A percentile compares a stretch with the other conserved stretches of the same genome.
phyloP scores from a whole-genome alignment of 768 basidiomycete species.

The Boletus sp. region DNA sequence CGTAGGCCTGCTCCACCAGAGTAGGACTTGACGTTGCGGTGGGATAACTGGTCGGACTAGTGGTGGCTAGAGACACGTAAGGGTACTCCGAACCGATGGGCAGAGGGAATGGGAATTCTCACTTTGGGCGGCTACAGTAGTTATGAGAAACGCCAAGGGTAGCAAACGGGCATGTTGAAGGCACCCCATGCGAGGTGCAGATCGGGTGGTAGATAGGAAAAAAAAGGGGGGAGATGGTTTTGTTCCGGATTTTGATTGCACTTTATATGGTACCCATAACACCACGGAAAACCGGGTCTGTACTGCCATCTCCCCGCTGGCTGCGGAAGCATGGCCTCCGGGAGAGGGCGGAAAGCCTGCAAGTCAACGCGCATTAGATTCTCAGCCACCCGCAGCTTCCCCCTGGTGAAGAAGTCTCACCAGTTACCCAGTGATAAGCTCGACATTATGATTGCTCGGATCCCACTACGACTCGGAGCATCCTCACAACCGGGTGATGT shows the following conservation, averaged over 20 bases:
- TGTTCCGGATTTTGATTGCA: background rate
- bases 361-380: background rate
- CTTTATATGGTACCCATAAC: background rate
- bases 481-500: background rate
- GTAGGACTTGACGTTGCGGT: conserved; percentile 8
- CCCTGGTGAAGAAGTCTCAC: background rate
- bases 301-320: background rate
- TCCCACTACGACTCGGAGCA: too few relatives aligned
- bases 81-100: background rate
- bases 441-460: too few relatives aligned
- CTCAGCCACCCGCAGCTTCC: background rate
- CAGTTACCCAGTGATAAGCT: background rate
- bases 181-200: background rate
- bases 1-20: conserved; percentile 1
- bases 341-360: background rate
- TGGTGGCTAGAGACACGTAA: conserved; percentile 4
- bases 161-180: background rate
- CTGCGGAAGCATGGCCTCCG: background rate
- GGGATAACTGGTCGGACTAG: background rate
- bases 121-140: conserved; percentile 7
- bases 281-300: background rate
- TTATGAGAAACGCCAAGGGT: background rate
- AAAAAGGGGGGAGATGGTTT: background rate
- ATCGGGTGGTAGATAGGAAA: too few relatives aligned
- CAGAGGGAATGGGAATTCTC: background rate